A percentile compares a stretch with the other conserved stretches of the same genome.
phyloP scores from a whole-genome alignment of 2,329 filamentous ascomycete species.

The Aspergillus phoenicis region DNA sequence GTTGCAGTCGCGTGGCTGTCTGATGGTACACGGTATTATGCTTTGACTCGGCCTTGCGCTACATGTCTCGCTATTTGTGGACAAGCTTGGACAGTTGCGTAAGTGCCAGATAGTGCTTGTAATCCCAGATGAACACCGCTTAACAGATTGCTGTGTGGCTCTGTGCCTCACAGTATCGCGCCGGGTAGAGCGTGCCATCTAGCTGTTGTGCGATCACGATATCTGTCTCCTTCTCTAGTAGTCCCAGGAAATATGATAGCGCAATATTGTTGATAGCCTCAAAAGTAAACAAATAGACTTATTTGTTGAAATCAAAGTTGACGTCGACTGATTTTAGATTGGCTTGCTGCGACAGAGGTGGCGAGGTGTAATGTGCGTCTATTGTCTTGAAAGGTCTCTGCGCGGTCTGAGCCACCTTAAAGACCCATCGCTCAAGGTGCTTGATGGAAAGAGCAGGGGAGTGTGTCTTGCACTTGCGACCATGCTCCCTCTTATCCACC shows the following conservation, averaged over 20 bases:
- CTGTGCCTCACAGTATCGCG: slow-evolving; percentile 32
- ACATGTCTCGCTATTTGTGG: background rate
- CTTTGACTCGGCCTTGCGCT: slow-evolving; percentile 39
- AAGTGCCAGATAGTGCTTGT: background rate
- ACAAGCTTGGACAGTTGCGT: background rate
- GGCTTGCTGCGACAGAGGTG: slow-evolving; percentile 25
- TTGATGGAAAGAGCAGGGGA: slow-evolving; percentile 54
- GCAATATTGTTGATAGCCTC: slow-evolving; percentile 60
- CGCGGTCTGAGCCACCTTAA: slow-evolving; percentile 53
- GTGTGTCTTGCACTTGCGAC: slow-evolving; percentile 51
- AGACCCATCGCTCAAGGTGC: slow-evolving; percentile 54
- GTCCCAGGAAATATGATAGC: slow-evolving; percentile 50
- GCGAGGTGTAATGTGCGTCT: slow-evolving; percentile 47
- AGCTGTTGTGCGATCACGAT: slow-evolving; percentile 42
- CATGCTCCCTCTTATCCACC: slow-evolving; percentile 53
- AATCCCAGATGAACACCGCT: background rate
- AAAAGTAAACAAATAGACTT: slow-evolving; percentile 57
- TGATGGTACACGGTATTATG: slow-evolving; percentile 53
- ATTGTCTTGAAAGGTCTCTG: slow-evolving; percentile 45
- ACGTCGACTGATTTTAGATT: slow-evolving; percentile 42
- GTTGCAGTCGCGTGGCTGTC: slow-evolving; percentile 32
- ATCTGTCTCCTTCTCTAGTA: slow-evolving; percentile 53
- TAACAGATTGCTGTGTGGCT: background rate
- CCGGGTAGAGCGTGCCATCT: slow-evolving; percentile 49
- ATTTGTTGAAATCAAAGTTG: slow-evolving; percentile 53